phyloP scores from a whole-genome alignment of 768 basidiomycete genomes.

The Coprinopsis strossmayeri region DNA sequence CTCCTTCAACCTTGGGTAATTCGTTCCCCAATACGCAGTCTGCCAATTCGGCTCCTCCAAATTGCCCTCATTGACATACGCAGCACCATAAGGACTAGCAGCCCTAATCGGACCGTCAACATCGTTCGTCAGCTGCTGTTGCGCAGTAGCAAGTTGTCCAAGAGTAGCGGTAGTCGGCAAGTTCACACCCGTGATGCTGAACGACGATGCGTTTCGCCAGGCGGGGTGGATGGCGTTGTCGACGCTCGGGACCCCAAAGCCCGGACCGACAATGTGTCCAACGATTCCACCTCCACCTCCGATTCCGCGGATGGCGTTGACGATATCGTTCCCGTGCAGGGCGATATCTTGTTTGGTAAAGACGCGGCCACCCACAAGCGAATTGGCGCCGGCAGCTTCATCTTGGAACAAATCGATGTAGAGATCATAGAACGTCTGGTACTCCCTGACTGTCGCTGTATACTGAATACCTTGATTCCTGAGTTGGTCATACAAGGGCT shows the following conservation, averaged over 20 bases:
- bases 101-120: conserved; percentile 10
- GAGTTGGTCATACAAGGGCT: conserved; percentile 9
- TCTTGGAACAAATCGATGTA: conserved; percentile 12
- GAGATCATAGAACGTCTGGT: conserved; percentile 12
- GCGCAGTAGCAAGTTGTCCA: not conserved
- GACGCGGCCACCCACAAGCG: conserved; percentile 12
- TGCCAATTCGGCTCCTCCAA: conserved; percentile 14
- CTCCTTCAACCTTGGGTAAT: conserved; percentile 9
- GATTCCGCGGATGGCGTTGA: conserved; percentile 3
- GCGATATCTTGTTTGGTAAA: conserved; percentile 11
- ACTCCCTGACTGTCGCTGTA: not conserved
- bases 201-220: conserved; percentile 6
- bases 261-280: conserved; percentile 14
- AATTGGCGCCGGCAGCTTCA: conserved; percentile 10
- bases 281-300: conserved; percentile 9
- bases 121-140: conserved; percentile 1
- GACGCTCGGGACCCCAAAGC: conserved; percentile 6
- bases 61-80: conserved; percentile 13
- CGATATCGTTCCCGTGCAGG: conserved; percentile 8
- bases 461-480: not conserved
- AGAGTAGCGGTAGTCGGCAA: not conserved
- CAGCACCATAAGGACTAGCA: conserved; percentile 13
- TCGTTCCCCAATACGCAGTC: conserved; percentile 12
- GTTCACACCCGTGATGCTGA: conserved; percentile 3
- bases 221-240: conserved; percentile 15